Evolutionary conservation across 1,139 yeast species (phyloP).

Genomic region (Fermentozyma sake): DNA sequence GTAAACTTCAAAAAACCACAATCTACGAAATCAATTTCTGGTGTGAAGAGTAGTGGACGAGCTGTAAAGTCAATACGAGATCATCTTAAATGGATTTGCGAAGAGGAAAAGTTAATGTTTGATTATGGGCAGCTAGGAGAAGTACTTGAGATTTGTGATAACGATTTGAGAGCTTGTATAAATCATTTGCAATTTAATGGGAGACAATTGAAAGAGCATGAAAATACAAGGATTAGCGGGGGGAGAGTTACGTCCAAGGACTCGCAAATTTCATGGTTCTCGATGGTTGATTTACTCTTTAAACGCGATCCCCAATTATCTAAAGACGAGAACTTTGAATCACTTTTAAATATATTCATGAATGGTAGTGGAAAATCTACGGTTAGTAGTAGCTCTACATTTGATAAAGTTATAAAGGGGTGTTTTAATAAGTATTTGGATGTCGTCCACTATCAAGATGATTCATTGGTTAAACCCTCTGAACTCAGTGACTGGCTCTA

Average conservation of each 20-base stretch:
- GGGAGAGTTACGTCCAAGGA: slow-evolving; percentile 38
- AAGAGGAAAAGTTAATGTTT: slow-evolving; percentile 27
- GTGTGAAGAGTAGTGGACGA: slow-evolving; percentile 28
- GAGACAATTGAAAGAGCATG: slow-evolving; percentile 20
- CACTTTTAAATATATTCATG: slow-evolving; percentile 30
- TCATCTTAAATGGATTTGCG: slow-evolving; percentile 29
- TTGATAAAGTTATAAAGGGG: slow-evolving; percentile 67
- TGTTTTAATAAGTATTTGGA: slow-evolving; percentile 64
- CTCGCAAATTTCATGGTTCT: slow-evolving; percentile 56
- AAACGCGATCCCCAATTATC: slow-evolving; percentile 43
- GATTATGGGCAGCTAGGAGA: slow-evolving; percentile 39
- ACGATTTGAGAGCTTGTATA: slow-evolving; percentile 82
- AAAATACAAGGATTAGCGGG: slow-evolving; percentile 15
- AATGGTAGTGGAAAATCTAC: slow-evolving; percentile 39
- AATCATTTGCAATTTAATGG: slow-evolving; percentile 75
- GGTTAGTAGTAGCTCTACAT: slow-evolving; percentile 40
- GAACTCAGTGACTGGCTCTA: slow-evolving; percentile 73
- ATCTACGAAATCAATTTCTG: slow-evolving; percentile 38
- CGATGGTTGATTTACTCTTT: slow-evolving; percentile 51
- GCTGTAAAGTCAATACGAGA: slow-evolving; percentile 40
- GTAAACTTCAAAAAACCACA: slow-evolving; percentile 59
- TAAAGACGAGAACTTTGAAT: slow-evolving; percentile 44
- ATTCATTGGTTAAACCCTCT: slow-evolving; percentile 56
- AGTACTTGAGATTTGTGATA: slow-evolving; percentile 68
- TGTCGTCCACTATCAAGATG: slow-evolving; percentile 56